Evolutionary conservation across 192 early-diverging fungal genomes (phyloP), one percentile per base, ranked within the genome.

Genomic region (Gonapodya sp.): DNA sequence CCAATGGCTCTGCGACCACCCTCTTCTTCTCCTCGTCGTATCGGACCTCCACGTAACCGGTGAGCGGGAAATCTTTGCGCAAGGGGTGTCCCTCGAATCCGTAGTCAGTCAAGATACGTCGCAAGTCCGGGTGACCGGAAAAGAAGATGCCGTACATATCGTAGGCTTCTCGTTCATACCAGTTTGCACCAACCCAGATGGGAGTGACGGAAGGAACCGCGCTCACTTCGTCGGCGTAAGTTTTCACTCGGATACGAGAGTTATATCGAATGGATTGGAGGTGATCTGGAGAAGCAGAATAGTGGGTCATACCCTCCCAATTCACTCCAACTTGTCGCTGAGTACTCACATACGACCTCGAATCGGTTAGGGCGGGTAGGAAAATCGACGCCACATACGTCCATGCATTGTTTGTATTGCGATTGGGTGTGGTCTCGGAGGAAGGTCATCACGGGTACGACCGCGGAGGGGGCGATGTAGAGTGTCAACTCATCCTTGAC

Each of bases 61-160:
- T 96, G 64, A 99, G 88, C 73, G 97, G 97, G 89, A 99, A 99
- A 82, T 99, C 97, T 90, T 99, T 99, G 81, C 97, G 89, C 83
- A 99, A 79, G 81, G 93, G 93, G 82, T 95, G 91, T 16, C 96
- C 97, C 87, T 99, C 96, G 80, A 98, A 99, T 33, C 97, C 97
- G 83, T 99, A 99, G 86, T 98, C 96, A 73, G 96, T 97, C 86
- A 99, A 91, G 83, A 99, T 98, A 64, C 97, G 89, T 73, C 97
- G 86, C 85, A 99, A 85, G 88, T 99, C 97, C 2, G 97, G 97
- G 83, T 99, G 97, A 72, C 92, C 94, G 0, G 91, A 89, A 84
- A 99, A 99, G 86, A 96, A 96, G 73, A 99, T 91, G 79, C 97
- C 97, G 83, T 92, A 99, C 97, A 99, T 99, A 82, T 99, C 97